Conservation (phyloP, 1,284 basidiomycete genomes). For the Polyporus tsugae region DNA sequence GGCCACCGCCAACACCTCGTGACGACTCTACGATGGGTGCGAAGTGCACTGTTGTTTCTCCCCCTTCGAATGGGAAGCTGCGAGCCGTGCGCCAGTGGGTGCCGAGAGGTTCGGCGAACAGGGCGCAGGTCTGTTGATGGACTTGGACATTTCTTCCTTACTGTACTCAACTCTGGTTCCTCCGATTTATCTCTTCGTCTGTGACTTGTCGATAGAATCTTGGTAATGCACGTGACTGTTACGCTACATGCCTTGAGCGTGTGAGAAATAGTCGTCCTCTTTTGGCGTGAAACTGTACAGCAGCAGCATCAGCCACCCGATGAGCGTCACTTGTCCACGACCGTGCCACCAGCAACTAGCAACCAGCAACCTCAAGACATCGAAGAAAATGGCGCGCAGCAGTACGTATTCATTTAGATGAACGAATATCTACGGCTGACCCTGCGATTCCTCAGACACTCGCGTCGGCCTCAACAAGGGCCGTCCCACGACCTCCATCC, state of each 20-base stretch:
- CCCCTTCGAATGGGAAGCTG: conserved; percentile 50
- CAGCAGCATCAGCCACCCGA: conserved; percentile 48
- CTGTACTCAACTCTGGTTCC: conserved; percentile 17
- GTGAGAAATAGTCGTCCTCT: neutral
- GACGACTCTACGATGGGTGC: conserved; percentile 27
- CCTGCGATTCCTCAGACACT: conserved; percentile 66
- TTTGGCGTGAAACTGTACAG: conserved; percentile 52
- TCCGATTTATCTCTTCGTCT: conserved; percentile 9
- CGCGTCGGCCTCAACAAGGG: conserved; percentile 94
- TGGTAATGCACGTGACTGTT: neutral
- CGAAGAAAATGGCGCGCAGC: conserved; percentile 74
- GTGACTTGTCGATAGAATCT: conserved; percentile 10
- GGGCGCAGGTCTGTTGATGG: conserved; percentile 34
- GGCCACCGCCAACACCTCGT: conserved; percentile 41
- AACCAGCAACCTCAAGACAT: conserved; percentile 62
- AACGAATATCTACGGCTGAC: conserved; percentile 18
- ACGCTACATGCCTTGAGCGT: neutral
- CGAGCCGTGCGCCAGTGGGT: conserved; percentile 58
- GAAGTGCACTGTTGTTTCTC: conserved; percentile 16
- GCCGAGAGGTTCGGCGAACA: conserved; percentile 29
- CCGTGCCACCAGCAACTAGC: conserved; percentile 45
- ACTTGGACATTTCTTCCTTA: conserved; percentile 25
- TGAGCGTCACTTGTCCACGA: conserved; percentile 38
- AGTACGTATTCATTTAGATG: conserved; percentile 52
- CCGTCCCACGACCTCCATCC: conserved; percentile 90